A percentile compares a stretch with the other conserved stretches of the same genome.
phyloP scores from a whole-genome alignment of 2,329 filamentous ascomycete genomes.

The Teratosphaeria epicoccoides region DNA sequence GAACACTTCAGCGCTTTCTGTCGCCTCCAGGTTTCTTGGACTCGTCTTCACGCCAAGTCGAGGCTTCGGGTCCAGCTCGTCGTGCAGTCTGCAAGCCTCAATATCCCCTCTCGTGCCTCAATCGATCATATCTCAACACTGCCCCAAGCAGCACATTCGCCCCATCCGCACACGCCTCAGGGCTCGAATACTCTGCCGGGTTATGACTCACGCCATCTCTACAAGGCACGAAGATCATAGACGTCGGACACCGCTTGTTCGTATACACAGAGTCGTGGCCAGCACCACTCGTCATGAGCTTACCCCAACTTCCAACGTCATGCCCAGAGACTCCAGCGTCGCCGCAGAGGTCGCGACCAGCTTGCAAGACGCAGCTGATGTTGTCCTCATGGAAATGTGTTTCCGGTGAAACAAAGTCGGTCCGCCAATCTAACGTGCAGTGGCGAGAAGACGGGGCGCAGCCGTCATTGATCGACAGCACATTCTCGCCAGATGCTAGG shows the following conservation, averaged over 20 bases:
- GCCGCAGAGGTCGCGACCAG: constrained; percentile 45
- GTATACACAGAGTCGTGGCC: constrained; percentile 48
- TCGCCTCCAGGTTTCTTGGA: no score
- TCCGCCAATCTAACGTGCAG: constrained; percentile 47
- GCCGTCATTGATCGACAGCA: constrained; percentile 35
- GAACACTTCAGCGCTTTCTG: no score
- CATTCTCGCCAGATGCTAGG: constrained; percentile 48
- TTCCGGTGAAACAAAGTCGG: constrained; percentile 53
- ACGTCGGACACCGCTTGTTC: constrained; percentile 35
- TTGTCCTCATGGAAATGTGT: constrained; percentile 58
- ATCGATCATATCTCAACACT: constrained; percentile 39
- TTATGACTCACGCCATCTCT: constrained; percentile 40
- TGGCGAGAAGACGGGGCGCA: constrained; percentile 30
- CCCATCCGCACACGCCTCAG: constrained; percentile 37
- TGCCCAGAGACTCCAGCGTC: constrained; percentile 33
- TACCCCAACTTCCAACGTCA: constrained; percentile 24
- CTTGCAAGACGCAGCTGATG: constrained; percentile 52
- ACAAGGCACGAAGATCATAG: constrained; percentile 40
- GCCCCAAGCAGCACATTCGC: constrained; percentile 41
- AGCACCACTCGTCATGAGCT: constrained; percentile 52
- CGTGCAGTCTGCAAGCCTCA: no score
- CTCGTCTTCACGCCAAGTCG: no score
- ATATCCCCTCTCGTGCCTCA: constrained; percentile 11
- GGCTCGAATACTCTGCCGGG: constrained; percentile 35
- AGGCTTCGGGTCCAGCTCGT: no score